Evolutionary conservation across 2,329 filamentous ascomycete species (phyloP), one percentile per base, ranked within the genome.

Genomic region (Cordyceps tenuipes): DNA sequence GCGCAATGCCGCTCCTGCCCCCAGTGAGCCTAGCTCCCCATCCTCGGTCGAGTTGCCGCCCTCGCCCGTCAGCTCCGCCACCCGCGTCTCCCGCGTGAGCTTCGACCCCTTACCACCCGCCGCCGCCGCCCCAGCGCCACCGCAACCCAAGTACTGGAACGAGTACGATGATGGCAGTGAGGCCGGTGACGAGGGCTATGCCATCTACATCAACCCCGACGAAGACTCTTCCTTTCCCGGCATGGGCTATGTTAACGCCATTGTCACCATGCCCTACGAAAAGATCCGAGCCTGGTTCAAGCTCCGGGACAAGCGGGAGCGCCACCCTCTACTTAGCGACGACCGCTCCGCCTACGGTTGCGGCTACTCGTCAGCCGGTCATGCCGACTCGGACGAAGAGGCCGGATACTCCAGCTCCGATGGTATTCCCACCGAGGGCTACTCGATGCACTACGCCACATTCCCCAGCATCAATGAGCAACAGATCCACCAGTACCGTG

Each of bases 121-220:
- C 5, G 61, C 65, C 15, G 58, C 65, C 15, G 58, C 66, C 8
- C 64, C 71, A 4, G 61, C 19, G n/a, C 43, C 17, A 5, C 66
- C 70, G 8, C 69, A 70, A 55, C 67, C 73, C 17, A 76, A 77
- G 50, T 94, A 93, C 69, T 95, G 90, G 90, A 93, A 90, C 71
- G 90, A 95, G 71, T 94, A 93, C 71, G 90, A 95, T 65, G 76
- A 92, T 69, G 89, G 88, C 9, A 91, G 90, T 69, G 88, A 91
- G 59, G 76, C 73, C 2, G 82, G 79, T 54, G 79, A 82, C 41
- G 50, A 82, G 41, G 81, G 80, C 34, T 94, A 91, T 70, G 80
- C 84, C 49, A 86, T 94, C 65, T 91, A 90, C 67, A 77, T 93
- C 62, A 82, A 92, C 68, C 89, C 89, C 0, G 81, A 90, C 65